A percentile compares a stretch with the other conserved stretches of the same genome.
Evolutionary conservation across 2,329 filamentous ascomycete genomes (phyloP).

Genomic region (Xylaria arbuscula): DNA sequence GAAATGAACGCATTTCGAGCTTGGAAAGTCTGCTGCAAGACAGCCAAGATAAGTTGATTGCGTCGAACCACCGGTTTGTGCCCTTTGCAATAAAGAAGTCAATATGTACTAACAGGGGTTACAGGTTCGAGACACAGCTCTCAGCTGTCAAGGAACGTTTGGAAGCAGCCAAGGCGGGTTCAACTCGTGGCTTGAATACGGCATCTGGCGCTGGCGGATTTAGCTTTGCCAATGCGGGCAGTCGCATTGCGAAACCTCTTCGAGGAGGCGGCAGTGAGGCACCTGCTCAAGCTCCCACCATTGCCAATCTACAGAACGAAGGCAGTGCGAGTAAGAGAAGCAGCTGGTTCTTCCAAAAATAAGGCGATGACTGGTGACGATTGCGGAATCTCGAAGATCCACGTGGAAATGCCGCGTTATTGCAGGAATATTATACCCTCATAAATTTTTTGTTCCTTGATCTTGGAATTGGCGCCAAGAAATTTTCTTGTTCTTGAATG

Average conservation of each 20-base stretch:
- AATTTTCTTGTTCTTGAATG: constrained; percentile 2
- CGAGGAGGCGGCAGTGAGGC: constrained; percentile 68
- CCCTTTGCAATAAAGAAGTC: constrained; percentile 21
- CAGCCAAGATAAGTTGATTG: constrained; percentile 97
- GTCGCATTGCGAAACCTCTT: constrained; percentile 76
- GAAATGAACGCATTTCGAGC: constrained; percentile 96
- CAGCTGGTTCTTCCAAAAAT: constrained; percentile 79
- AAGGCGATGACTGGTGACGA: constrained; percentile 27
- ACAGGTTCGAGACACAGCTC: constrained; percentile 95
- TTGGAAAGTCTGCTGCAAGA: constrained; percentile 93
- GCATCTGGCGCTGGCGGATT: constrained; percentile 72
- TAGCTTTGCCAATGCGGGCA: constrained; percentile 73
- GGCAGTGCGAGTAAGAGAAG: constrained; percentile 69
- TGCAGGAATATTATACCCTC: constrained; percentile 32
- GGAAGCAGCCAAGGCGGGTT: constrained; percentile 92
- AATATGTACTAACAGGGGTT: constrained; percentile 46
- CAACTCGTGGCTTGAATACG: constrained; percentile 82
- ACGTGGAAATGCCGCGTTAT: constrained; percentile 17
- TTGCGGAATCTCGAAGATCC: constrained; percentile 2
- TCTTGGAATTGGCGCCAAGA: constrained; percentile 15
- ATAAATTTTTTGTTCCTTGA: constrained; percentile 19
- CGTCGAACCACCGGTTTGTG: constrained; percentile 94
- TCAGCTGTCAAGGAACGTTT: constrained; percentile 97
- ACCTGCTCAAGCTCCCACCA: constrained; percentile 63
- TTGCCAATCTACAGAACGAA: constrained; percentile 70